These are phyloP conservation scores for Monilinia aucupariae DNA, from an alignment of 2,329 filamentous ascomycete genomes.

Conservation along the genomic window DNA sequence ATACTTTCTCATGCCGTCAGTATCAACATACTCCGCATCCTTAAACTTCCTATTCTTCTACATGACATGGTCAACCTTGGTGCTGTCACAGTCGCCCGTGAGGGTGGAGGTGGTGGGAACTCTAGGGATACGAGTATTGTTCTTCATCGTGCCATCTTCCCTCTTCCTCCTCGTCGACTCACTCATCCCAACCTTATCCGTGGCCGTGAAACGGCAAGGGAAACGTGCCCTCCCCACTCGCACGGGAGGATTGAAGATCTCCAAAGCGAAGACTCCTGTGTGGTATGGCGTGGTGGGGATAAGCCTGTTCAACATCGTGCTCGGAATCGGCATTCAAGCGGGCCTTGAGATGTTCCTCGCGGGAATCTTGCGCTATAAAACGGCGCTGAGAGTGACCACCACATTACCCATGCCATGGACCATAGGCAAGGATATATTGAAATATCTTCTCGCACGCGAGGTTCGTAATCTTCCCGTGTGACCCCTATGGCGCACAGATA, in stretches of 20 bases:
- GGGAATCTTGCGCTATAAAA: constrained; percentile 46
- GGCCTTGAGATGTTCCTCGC: constrained; percentile 51
- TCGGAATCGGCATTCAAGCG: constrained; percentile 50
- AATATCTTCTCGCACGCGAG: constrained; percentile 52
- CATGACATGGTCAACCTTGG: constrained; percentile 63
- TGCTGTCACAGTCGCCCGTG: constrained; percentile 69
- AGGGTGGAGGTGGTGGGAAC: constrained; percentile 70
- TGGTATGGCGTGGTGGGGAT: constrained; percentile 48
- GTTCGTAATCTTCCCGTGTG: constrained; percentile 35
- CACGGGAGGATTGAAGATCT: constrained; percentile 34
- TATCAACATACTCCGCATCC: constrained; percentile 68
- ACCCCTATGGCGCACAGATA: neutral
- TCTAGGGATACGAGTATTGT: constrained; percentile 58
- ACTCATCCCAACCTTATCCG: constrained; percentile 61
- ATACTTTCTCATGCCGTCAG: constrained; percentile 55
- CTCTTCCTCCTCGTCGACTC: constrained; percentile 69
- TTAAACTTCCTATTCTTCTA: constrained; percentile 86
- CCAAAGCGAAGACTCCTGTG: constrained; percentile 37
- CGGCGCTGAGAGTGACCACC: constrained; percentile 53
- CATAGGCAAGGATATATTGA: constrained; percentile 49
- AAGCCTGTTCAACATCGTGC: constrained; percentile 49
- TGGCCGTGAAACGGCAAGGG: constrained; percentile 63
- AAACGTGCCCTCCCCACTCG: constrained; percentile 45
- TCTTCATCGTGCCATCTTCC: constrained; percentile 69
- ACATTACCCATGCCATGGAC: constrained; percentile 57